A percentile compares a stretch with the other conserved stretches of the same genome.
These are phyloP conservation scores for Conticribra guillardii DNA, from an alignment of 108 stramenopile genomes.

Conservation along the genomic window DNA sequence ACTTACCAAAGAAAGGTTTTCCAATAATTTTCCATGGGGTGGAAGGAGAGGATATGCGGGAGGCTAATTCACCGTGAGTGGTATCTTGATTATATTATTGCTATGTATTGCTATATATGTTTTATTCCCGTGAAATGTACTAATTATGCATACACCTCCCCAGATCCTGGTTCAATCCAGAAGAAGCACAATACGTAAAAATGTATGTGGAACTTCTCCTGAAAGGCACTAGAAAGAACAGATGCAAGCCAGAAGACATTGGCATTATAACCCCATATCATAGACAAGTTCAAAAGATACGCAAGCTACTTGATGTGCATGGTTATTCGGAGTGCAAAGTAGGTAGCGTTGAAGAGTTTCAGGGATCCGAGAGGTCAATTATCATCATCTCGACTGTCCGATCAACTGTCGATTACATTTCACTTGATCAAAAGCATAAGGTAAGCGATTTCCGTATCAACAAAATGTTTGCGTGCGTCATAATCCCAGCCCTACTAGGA, in stretches of 20 bases:
- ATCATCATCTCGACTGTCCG: conserved; percentile 88
- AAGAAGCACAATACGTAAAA: conserved; percentile 70
- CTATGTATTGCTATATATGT: too few relatives aligned
- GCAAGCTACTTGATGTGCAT: conserved; percentile 36
- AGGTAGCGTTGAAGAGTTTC: conserved; percentile 87
- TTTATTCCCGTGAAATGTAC: too few relatives aligned
- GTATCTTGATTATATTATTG: too few relatives aligned
- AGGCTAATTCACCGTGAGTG: conserved; percentile 79
- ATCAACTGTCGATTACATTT: conserved; percentile 55
- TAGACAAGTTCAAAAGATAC: conserved; percentile 72
- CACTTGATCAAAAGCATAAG: conserved; percentile 61
- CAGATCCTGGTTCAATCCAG: conserved; percentile 89
- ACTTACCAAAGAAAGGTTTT: conserved; percentile 56
- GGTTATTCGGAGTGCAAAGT: conserved; percentile 66
- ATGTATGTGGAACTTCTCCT: conserved; percentile 68
- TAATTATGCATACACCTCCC: too few relatives aligned
- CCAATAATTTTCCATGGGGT: conserved; percentile 71
- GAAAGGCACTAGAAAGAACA: conserved; percentile 40
- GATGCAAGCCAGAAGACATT: conserved; percentile 62
- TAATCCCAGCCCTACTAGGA: not conserved
- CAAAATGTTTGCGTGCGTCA: not conserved
- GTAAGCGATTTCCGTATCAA: conserved; percentile 3
- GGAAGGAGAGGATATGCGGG: conserved; percentile 67
- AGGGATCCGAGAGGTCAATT: conserved; percentile 79
- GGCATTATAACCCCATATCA: conserved; percentile 74